Conservation (phyloP, 495 filamentous ascomycete species). For the Echria macrotheca region DNA sequence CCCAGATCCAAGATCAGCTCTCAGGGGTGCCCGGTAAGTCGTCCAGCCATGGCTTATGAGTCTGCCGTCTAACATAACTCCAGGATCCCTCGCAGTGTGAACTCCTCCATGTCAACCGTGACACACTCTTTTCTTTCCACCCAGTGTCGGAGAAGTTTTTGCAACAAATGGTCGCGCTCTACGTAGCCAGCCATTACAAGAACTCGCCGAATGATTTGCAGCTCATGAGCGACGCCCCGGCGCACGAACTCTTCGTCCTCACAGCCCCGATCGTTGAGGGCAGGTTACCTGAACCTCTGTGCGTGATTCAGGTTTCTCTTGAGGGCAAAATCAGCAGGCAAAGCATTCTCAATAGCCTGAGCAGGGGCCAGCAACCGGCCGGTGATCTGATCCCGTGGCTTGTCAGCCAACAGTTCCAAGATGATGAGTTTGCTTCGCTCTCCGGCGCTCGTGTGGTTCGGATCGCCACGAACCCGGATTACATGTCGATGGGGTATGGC, state of each 20-base stretch:
- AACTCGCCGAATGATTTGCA: constrained; percentile 98
- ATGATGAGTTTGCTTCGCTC: constrained; percentile 90
- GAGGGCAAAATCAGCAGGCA: constrained; percentile 93
- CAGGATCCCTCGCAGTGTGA: constrained; percentile 80
- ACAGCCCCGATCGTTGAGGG: constrained; percentile 80
- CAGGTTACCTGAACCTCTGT: constrained; percentile 85
- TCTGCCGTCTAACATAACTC: background rate
- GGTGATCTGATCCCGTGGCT: constrained; percentile 98
- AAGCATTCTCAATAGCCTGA: constrained; percentile 83
- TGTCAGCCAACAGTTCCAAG: constrained; percentile 96
- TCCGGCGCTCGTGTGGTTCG: constrained; percentile 90
- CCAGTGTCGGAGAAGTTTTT: constrained; percentile 94
- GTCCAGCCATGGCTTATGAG: background rate
- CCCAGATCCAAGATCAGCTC: constrained; percentile 68
- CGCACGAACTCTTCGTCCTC: constrained; percentile 93
- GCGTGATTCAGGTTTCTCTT: constrained; percentile 89
- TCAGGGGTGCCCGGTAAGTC: constrained; percentile 62
- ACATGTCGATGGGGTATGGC: constrained; percentile 86
- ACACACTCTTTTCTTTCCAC: constrained; percentile 97
- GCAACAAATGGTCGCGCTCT: constrained; percentile 96
- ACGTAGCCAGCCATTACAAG: constrained; percentile 98
- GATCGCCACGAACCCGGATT: constrained; percentile 95
- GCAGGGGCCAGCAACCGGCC: constrained; percentile 80
- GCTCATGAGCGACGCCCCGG: constrained; percentile 95
- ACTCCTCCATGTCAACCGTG: constrained; percentile 87